Evolutionary conservation across 345 rosid species (phyloP).

Genomic region (Dipteronia dyeriana): DNA sequence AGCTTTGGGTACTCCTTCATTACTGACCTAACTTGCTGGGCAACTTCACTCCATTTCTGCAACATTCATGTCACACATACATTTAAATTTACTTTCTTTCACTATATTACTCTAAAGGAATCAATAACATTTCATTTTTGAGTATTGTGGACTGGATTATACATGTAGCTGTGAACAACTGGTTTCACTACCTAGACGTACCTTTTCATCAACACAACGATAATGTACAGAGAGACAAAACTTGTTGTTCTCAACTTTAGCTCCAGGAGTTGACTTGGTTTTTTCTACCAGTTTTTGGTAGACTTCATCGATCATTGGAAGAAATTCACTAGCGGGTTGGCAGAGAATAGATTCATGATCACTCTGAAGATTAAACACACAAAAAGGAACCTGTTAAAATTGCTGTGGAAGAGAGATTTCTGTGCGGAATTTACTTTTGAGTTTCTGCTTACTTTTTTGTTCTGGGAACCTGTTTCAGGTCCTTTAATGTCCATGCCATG

Average conservation of each 20-base stretch:
- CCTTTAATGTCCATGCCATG: slow-evolving; percentile 99
- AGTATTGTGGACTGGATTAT: no score
- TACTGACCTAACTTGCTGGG: slow-evolving; percentile 61
- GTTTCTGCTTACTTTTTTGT: slow-evolving; percentile 49
- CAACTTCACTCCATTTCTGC: slow-evolving; percentile 83
- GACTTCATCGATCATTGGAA: slow-evolving; percentile 83
- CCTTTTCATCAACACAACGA: slow-evolving; percentile 85
- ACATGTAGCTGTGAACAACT: no score
- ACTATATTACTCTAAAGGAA: no score
- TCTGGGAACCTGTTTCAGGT: slow-evolving; percentile 56
- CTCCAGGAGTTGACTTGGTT: slow-evolving; percentile 79
- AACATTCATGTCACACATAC: not conserved
- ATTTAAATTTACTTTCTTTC: not conserved
- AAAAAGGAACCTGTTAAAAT: not conserved
- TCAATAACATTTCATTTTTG: no score
- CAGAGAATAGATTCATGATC: slow-evolving; percentile 46
- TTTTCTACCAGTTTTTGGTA: slow-evolving; percentile 54
- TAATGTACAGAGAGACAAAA: slow-evolving; percentile 90
- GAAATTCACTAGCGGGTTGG: slow-evolving; percentile 84
- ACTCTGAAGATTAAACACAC: slow-evolving; percentile 36
- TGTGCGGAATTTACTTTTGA: not conserved
- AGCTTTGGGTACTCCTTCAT: slow-evolving; percentile 68
- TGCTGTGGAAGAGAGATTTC: not conserved
- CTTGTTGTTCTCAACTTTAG: slow-evolving; percentile 83
- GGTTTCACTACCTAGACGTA: slow-evolving; percentile 9